phyloP scores from a whole-genome alignment of 441 rosid species.

The Adansonia gregorii region DNA sequence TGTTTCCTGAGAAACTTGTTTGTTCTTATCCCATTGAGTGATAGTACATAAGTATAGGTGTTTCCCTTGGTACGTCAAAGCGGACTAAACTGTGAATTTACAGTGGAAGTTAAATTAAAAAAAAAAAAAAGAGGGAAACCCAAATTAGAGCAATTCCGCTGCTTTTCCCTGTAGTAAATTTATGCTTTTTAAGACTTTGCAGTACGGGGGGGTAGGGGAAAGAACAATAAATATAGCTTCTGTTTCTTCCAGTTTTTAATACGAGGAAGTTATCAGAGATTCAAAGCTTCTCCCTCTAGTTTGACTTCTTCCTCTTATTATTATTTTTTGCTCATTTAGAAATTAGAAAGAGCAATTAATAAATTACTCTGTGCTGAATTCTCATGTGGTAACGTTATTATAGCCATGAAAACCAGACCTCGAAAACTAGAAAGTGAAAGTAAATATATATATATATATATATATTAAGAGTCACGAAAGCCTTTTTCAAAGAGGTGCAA shows the following conservation, averaged over 20 bases:
- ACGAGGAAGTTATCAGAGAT: constrained; percentile 26
- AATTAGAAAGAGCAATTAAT: background rate
- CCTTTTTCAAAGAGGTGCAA: too few species aligned
- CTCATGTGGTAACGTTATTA: background rate
- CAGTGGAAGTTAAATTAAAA: too few species aligned
- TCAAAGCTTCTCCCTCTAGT: constrained; percentile 8
- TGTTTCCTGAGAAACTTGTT: background rate
- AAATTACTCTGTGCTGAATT: background rate
- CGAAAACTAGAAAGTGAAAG: background rate
- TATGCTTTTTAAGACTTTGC: background rate
- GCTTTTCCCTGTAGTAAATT: background rate
- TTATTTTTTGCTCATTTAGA: background rate
- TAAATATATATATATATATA: too few species aligned
- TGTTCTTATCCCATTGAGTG: constrained; percentile 12
- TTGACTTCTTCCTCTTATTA: background rate
- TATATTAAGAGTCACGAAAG: too few species aligned
- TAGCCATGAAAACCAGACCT: background rate
- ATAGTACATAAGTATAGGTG: background rate
- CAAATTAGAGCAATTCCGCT: background rate
- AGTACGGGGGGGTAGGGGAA: background rate
- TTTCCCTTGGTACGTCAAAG: background rate
- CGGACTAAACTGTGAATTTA: background rate
- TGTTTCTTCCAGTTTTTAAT: constrained; percentile 22
- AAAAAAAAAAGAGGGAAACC: background rate
- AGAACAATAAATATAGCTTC: background rate